A percentile compares a stretch with the other conserved stretches of the same genome.
These are phyloP conservation scores for Dissoconium aciculare DNA, from an alignment of 2,329 filamentous ascomycete species.

Conservation along the genomic window DNA sequence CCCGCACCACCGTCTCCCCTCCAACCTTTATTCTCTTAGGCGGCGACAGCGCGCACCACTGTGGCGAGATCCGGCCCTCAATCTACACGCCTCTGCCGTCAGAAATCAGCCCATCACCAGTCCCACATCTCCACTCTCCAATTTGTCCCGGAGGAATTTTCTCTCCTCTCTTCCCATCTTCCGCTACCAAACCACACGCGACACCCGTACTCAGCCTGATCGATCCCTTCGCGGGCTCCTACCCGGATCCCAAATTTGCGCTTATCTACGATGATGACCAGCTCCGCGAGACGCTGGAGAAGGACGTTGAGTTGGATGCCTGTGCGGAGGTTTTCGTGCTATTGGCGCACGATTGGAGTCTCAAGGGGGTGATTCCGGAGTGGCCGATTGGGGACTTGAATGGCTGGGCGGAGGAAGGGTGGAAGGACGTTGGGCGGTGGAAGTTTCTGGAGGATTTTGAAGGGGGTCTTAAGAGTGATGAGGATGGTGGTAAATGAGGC, in stretches of 20 bases:
- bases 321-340: constrained; percentile 10
- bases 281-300: constrained; percentile 8
- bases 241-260: constrained; percentile 5
- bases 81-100: constrained; percentile 24
- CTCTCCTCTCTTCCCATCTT: constrained; percentile 5
- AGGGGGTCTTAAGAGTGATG: constrained; percentile 2
- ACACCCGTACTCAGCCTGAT: constrained; percentile 7
- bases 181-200: constrained; percentile 3
- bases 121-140: constrained; percentile 7
- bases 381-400: constrained; percentile 9
- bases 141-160: constrained; percentile 27
- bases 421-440: constrained; percentile 10
- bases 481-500: too few species aligned
- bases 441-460: constrained; percentile 9
- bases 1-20: constrained; percentile 27
- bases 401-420: constrained; percentile 9
- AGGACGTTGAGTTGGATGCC: constrained; percentile 10
- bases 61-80: constrained; percentile 23
- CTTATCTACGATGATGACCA: constrained; percentile 8
- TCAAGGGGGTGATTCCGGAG: constrained; percentile 11
- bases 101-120: constrained; percentile 6
- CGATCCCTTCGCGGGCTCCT: constrained; percentile 3
- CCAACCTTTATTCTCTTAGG: constrained; percentile 24
- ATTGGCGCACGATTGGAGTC: constrained; percentile 13
- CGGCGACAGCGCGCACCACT: constrained; percentile 23